Percentiles rank a stretch among this genome's conserved stretches.
Conservation (phyloP, 2,329 filamentous ascomycete species). For the Neofusicoccum ribis region DNA sequence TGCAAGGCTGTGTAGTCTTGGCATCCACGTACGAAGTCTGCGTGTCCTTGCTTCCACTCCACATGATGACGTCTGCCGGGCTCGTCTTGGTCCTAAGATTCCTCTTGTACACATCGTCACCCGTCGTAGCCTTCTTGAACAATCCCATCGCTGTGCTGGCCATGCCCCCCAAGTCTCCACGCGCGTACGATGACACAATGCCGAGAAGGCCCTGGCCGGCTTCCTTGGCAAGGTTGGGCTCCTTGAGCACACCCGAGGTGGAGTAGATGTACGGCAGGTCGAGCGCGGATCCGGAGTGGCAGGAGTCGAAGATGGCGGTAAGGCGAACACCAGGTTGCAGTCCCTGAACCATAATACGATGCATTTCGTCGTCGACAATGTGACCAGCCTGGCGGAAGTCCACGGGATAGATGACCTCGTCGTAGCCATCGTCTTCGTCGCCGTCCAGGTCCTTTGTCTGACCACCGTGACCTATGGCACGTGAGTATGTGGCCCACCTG, state of each 20-base stretch:
- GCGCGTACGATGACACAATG: conserved; percentile 74
- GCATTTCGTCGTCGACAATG: conserved; percentile 83
- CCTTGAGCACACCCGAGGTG: conserved; percentile 76
- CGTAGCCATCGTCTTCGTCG: conserved; percentile 78
- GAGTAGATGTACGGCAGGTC: conserved; percentile 80
- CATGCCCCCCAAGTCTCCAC: conserved; percentile 81
- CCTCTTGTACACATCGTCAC: conserved; percentile 75
- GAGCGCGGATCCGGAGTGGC: conserved; percentile 75
- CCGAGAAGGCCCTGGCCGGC: conserved; percentile 71
- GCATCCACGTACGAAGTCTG: conserved; percentile 72
- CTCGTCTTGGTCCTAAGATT: conserved; percentile 88
- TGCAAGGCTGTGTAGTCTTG: conserved; percentile 33
- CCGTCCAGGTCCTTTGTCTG: conserved; percentile 77
- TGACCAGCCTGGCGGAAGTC: conserved; percentile 78
- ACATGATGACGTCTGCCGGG: conserved; percentile 95
- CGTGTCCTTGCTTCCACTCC: conserved; percentile 92
- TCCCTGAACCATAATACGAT: conserved; percentile 73
- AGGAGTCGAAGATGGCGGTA: conserved; percentile 80
- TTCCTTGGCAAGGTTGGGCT: conserved; percentile 79
- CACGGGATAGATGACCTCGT: conserved; percentile 82
- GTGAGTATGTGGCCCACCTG: not conserved
- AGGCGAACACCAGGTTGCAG: conserved; percentile 80
- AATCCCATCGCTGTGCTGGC: conserved; percentile 77
- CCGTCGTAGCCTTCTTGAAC: conserved; percentile 82
- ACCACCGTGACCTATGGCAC: conserved; percentile 69